Evolutionary conservation across 164 flowering plant genomes (phyloP).

Genomic region (Litsea cubeba): DNA sequence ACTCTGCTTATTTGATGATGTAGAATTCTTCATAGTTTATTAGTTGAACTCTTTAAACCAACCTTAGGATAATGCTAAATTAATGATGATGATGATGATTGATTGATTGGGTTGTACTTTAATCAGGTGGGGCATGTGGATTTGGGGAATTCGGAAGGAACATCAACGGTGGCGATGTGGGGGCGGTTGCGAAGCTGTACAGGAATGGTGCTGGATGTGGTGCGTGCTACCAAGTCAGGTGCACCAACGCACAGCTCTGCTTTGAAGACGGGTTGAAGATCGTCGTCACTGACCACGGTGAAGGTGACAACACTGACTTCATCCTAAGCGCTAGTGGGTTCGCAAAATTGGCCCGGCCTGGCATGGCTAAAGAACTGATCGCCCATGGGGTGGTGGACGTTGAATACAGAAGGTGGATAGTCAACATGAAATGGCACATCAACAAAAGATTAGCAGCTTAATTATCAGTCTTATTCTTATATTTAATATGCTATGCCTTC

Average conservation of each 20-base stretch:
- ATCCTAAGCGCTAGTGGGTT: constrained; percentile 63
- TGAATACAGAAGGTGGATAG: constrained; percentile 42
- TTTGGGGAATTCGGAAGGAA: constrained; percentile 73
- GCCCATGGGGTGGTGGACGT: constrained; percentile 72
- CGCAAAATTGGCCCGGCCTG: constrained; percentile 40
- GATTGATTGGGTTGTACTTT: not conserved
- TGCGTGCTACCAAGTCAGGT: constrained; percentile 85
- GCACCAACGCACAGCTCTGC: constrained; percentile 57
- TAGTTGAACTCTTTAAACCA: too few species aligned
- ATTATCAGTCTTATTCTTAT: too few species aligned
- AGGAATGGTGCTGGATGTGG: constrained; percentile 80
- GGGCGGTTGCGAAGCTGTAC: constrained; percentile 58
- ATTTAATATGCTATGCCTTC: not conserved
- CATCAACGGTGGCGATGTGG: constrained; percentile 59
- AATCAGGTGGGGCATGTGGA: constrained; percentile 86
- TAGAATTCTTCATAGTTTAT: too few species aligned
- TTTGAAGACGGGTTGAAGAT: constrained; percentile 48
- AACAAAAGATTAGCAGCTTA: not conserved
- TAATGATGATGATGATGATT: not conserved
- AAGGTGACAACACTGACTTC: constrained; percentile 78
- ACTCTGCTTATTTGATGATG: too few species aligned
- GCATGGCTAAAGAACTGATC: constrained; percentile 33
- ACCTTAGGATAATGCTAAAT: too few species aligned
- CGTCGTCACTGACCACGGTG: constrained; percentile 79
- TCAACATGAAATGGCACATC: not conserved